Evolutionary conservation across 2,329 filamentous ascomycete genomes (phyloP).

Genomic region (Chaetomium sp.): DNA sequence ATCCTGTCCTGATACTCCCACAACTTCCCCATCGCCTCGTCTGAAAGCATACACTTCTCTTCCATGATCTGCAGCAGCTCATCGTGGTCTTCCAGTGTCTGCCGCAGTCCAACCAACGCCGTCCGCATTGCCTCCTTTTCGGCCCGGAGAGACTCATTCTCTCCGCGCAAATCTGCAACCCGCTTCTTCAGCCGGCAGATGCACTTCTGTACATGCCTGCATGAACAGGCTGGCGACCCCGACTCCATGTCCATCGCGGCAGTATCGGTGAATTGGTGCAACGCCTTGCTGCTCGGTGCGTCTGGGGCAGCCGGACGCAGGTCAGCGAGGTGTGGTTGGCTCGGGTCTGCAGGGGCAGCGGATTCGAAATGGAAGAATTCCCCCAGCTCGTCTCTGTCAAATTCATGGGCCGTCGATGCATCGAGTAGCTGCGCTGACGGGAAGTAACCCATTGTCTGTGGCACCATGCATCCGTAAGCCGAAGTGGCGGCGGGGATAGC

Average conservation of each 20-base stretch:
- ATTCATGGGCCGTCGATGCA: no score
- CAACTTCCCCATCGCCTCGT: not conserved
- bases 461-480: not conserved
- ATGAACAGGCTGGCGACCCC: not conserved
- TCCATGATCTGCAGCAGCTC: not conserved
- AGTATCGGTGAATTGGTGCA: not conserved
- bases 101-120: not conserved
- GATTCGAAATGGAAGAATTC: not conserved
- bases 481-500: not conserved
- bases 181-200: slow-evolving; percentile 5
- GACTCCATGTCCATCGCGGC: no score
- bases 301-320: not conserved
- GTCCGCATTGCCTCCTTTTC: slow-evolving; percentile 3
- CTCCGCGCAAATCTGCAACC: not conserved
- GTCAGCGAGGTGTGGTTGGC: not conserved
- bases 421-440: no score
- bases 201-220: not conserved
- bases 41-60: not conserved
- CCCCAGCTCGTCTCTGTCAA: not conserved
- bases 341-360: not conserved
- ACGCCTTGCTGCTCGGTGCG: not conserved
- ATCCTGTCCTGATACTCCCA: slow-evolving; percentile 1
- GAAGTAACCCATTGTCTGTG: not conserved
- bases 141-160: slow-evolving; percentile 1
- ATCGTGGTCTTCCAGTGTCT: not conserved